Conservation (phyloP, 2,329 filamentous ascomycete genomes). For the Fusarium ramigenum region DNA sequence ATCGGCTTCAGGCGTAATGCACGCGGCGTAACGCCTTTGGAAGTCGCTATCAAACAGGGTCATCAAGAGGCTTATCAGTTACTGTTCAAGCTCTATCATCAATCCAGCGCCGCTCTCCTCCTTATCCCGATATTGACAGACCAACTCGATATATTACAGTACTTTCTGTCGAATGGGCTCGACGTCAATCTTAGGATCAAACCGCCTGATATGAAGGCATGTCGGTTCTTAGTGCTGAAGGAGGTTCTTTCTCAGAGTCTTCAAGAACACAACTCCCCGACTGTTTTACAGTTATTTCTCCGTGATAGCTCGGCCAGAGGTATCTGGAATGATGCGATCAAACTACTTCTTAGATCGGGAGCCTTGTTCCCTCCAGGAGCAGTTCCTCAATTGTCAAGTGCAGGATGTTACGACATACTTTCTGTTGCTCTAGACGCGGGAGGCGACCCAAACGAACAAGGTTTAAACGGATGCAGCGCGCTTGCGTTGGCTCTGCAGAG, state of each 20-base stretch:
- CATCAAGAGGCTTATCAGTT: not conserved
- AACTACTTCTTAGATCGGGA: accelerated
- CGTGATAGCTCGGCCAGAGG: accelerated
- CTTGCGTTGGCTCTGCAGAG: accelerated
- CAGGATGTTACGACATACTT: accelerated
- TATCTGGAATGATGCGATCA: accelerated
- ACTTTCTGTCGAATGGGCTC: not conserved
- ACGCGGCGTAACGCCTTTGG: not conserved
- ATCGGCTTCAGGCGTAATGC: accelerated
- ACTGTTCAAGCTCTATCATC: not conserved
- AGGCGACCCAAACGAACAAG: accelerated
- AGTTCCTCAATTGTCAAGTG: accelerated
- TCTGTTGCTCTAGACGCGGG: accelerated
- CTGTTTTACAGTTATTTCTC: not conserved
- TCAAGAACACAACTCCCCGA: not conserved
- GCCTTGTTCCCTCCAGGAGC: accelerated
- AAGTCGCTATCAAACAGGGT: not conserved
- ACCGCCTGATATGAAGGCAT: accelerated
- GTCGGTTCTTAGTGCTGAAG: accelerated
- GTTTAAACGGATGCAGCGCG: accelerated
- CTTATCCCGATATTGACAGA: not conserved
- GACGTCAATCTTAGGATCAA: accelerated
- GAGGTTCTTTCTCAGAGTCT: no score
- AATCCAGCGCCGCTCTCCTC: not conserved
- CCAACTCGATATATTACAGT: accelerated